phyloP scores from a whole-genome alignment of 1,284 basidiomycete genomes.

The Apiotrichum akiyoshidainum region DNA sequence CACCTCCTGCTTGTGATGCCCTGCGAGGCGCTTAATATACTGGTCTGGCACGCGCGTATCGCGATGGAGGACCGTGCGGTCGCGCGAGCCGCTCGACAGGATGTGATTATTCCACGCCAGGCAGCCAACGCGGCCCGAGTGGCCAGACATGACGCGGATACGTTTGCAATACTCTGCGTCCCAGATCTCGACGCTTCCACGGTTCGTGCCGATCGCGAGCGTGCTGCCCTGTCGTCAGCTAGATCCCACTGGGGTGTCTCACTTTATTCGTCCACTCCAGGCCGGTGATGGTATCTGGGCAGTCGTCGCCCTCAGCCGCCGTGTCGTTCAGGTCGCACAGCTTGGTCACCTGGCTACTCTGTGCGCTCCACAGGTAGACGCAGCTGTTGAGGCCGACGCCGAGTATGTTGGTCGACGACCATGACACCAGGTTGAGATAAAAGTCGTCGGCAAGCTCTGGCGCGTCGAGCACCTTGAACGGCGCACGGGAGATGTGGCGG shows the following conservation, averaged over 20 bases:
- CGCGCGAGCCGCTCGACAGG: conserved; percentile 85
- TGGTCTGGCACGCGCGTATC: conserved; percentile 74
- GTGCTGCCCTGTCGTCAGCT: conserved; percentile 64
- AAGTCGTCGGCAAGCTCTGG: conserved; percentile 97
- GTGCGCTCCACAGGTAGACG: conserved; percentile 96
- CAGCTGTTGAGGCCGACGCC: conserved; percentile 88
- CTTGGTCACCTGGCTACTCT: conserved; percentile 86
- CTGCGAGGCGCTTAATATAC: conserved; percentile 72
- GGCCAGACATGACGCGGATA: conserved; percentile 77
- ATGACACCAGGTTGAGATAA: conserved; percentile 96
- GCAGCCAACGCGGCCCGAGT: conserved; percentile 82
- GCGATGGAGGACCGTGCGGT: conserved; percentile 84
- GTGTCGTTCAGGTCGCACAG: conserved; percentile 70
- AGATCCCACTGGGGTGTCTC: conserved; percentile 20
- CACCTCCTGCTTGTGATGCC: conserved; percentile 85
- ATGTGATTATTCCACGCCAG: conserved; percentile 91
- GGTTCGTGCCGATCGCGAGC: conserved; percentile 86
- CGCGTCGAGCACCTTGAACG: conserved; percentile 95
- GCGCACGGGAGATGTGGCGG: conserved; percentile 85
- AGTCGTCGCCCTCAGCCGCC: conserved; percentile 26
- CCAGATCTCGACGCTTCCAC: conserved; percentile 87
- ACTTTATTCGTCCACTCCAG: conserved; percentile 90
- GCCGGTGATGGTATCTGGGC: conserved; percentile 69
- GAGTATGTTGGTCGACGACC: conserved; percentile 90
- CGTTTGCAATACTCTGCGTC: conserved; percentile 77